phyloP scores from a whole-genome alignment of 495 filamentous ascomycete species.

The Parathielavia hyrcaniae region DNA sequence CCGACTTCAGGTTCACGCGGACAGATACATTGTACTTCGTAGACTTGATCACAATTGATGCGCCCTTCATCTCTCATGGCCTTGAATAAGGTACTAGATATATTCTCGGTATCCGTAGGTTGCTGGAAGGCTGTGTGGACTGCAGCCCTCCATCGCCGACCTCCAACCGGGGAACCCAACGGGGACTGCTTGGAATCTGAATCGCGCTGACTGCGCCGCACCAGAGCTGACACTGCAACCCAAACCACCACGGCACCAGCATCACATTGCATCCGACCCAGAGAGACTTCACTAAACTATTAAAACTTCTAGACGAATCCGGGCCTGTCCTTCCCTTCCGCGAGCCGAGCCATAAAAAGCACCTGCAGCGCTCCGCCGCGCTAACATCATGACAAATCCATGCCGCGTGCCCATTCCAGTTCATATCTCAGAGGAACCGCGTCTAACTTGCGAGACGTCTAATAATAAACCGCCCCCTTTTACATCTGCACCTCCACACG shows the following conservation, averaged over 20 bases:
- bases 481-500: slow-evolving; percentile 72
- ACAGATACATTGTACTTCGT: too few species aligned
- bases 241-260: neutral
- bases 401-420: slow-evolving; percentile 3
- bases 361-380: neutral
- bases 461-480: slow-evolving; percentile 8
- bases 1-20: too few species aligned
- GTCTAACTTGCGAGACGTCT: neutral
- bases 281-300: slow-evolving; percentile 2
- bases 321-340: neutral
- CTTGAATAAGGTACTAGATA: too few species aligned
- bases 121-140: too few species aligned
- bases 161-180: neutral
- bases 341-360: slow-evolving; percentile 1
- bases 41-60: too few species aligned
- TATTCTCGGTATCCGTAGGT: too few species aligned
- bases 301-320: slow-evolving; percentile 18
- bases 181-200: too few species aligned
- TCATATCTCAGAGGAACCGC: slow-evolving; percentile 5
- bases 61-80: too few species aligned
- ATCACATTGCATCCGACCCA: neutral
- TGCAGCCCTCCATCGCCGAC: too few species aligned
- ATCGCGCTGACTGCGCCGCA: neutral
- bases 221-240: neutral
- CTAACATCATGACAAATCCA: slow-evolving; percentile 6